phyloP scores from a whole-genome alignment of 1,284 basidiomycete genomes.

The Taiwanofungus camphoratus region DNA sequence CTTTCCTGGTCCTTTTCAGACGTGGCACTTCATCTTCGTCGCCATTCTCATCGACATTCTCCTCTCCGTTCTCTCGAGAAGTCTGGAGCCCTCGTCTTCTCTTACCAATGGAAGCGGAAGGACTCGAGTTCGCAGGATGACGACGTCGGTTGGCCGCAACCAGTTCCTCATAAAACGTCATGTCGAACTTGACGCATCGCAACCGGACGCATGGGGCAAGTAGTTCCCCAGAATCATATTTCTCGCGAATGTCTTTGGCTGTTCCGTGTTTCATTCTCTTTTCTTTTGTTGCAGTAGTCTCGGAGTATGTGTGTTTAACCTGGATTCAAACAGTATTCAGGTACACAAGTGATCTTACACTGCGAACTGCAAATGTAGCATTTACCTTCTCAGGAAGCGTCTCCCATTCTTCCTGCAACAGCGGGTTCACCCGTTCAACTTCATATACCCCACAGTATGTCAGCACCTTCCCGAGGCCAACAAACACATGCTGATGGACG shows the following conservation, averaged over 20 bases:
- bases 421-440: conserved; percentile 14
- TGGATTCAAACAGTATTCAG: conserved; percentile 2
- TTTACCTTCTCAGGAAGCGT: conserved; percentile 17
- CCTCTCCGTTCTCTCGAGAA: too few relatives aligned
- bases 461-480: conserved; percentile 15
- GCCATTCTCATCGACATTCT: too few relatives aligned
- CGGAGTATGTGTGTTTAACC: conserved; percentile 17
- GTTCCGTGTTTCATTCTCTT: conserved; percentile 30
- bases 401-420: conserved; percentile 18
- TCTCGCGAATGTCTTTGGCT: conserved; percentile 27
- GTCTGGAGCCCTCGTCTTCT: too few relatives aligned
- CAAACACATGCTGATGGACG: conserved; percentile 17
- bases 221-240: conserved; percentile 37
- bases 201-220: conserved; percentile 42
- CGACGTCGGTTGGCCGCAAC: too few relatives aligned
- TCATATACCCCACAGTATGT: conserved; percentile 19
- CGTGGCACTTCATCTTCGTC: too few relatives aligned
- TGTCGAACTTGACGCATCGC: conserved; percentile 38
- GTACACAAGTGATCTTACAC: not conserved
- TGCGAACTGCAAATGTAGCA: not conserved
- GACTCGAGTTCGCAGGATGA: too few relatives aligned
- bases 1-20: too few relatives aligned
- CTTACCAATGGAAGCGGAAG: not conserved
- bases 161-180: conserved; percentile 36
- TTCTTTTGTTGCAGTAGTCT: conserved; percentile 27